Conservation (phyloP, 1,139 yeast genomes). For the Saccharomyces pastorianus region DNA sequence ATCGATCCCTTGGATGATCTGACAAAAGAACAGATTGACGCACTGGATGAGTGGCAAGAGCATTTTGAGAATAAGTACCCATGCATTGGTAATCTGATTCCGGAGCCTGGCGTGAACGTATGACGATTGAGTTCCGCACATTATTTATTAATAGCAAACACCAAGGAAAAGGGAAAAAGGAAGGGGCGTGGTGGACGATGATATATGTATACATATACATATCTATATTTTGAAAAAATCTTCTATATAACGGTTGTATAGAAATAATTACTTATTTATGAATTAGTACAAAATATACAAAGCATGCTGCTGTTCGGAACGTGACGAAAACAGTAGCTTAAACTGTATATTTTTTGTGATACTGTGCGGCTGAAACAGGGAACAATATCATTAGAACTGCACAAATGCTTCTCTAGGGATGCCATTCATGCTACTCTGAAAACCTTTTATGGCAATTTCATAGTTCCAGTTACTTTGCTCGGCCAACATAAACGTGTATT, state of each 20-base stretch:
- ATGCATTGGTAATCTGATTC: conserved; percentile 51
- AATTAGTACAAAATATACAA: neutral
- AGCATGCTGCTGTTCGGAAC: neutral
- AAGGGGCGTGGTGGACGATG: neutral
- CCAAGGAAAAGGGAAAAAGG: neutral
- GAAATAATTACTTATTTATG: neutral
- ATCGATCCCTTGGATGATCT: conserved; percentile 64
- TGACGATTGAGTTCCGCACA: neutral
- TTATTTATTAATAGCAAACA: neutral
- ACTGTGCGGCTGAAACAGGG: neutral
- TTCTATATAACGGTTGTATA: neutral
- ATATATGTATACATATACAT: neutral
- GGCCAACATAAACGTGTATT: conserved; percentile 75
- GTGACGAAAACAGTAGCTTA: neutral
- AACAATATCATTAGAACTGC: conserved; percentile 8
- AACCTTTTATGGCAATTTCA: conserved; percentile 60
- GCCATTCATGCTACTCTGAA: conserved; percentile 51
- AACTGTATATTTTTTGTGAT: neutral
- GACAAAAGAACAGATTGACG: conserved; percentile 50
- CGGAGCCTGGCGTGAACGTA: conserved; percentile 29
- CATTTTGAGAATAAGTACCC: conserved; percentile 76
- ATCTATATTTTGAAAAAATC: neutral
- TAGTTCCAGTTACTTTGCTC: conserved; percentile 87
- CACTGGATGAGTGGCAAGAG: conserved; percentile 78
- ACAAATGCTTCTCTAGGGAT: conserved; percentile 54